Conservation (phyloP, 257 asterid genomes). For the Solanum piurae region DNA sequence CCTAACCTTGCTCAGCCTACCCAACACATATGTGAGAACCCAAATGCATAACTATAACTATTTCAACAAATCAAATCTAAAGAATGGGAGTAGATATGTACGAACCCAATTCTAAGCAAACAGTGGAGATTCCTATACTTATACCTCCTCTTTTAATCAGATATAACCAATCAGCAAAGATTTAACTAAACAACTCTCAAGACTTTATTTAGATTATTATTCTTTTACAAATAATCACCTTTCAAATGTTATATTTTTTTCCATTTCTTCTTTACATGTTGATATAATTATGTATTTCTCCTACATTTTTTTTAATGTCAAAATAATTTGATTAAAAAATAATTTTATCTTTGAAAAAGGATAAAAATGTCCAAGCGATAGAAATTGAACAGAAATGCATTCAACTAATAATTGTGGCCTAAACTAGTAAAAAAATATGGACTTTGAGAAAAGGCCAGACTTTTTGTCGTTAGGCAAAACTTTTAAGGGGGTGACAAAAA, state of each 20-base stretch:
- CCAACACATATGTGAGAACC: background rate
- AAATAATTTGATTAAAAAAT: too few relatives aligned
- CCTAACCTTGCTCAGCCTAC: too few relatives aligned
- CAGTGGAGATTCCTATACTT: background rate
- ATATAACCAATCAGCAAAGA: background rate
- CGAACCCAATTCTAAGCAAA: background rate
- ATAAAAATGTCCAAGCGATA: background rate
- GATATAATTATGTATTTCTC: background rate
- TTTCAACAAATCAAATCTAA: background rate
- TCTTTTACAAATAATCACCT: too few relatives aligned
- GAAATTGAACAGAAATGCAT: too few relatives aligned
- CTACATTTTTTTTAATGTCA: background rate
- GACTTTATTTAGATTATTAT: too few relatives aligned
- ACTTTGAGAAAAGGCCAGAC: background rate
- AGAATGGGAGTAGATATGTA: background rate
- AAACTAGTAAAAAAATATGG: background rate
- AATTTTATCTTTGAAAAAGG: background rate
- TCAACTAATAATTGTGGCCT: background rate
- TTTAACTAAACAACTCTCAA: background rate
- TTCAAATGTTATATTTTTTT: background rate
- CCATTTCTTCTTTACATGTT: background rate
- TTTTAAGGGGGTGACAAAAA: background rate
- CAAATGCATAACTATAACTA: background rate
- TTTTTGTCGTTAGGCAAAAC: background rate
- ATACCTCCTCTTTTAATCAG: background rate